These are phyloP conservation scores for Globisporangium canariense DNA, from an alignment of 352 stramenopile species.

Conservation along the genomic window DNA sequence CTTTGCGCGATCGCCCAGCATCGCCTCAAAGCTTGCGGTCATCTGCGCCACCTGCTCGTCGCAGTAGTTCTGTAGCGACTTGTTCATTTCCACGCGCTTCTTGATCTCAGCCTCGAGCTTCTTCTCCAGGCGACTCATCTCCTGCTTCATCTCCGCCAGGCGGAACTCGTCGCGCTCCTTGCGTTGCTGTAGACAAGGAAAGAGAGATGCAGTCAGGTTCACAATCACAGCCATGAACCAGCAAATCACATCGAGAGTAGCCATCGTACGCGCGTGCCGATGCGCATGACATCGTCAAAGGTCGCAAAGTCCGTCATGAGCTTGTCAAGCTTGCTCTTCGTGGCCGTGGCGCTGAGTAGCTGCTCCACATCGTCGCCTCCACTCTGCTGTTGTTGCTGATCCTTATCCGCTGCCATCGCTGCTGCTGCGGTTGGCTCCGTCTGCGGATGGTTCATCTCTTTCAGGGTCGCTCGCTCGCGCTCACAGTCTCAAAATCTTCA, in stretches of 20 bases:
- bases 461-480: neutral
- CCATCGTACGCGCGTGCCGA: slow-evolving; percentile 59
- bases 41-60: slow-evolving; percentile 87
- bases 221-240: neutral
- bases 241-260: neutral
- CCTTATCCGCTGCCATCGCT: neutral
- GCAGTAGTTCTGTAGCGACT: slow-evolving; percentile 89
- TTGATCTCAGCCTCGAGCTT: slow-evolving; percentile 92
- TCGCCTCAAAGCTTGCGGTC: slow-evolving; percentile 70
- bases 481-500: neutral
- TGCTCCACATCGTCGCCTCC: slow-evolving; percentile 11
- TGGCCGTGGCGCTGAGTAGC: slow-evolving; percentile 63
- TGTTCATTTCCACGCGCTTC: slow-evolving; percentile 93
- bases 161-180: slow-evolving; percentile 93
- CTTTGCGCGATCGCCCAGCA: slow-evolving; percentile 77
- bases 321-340: slow-evolving; percentile 77
- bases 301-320: slow-evolving; percentile 84
- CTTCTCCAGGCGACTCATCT: slow-evolving; percentile 89
- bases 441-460: neutral
- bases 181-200: slow-evolving; percentile 50
- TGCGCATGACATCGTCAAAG: slow-evolving; percentile 86
- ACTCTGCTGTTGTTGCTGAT: slow-evolving; percentile 9
- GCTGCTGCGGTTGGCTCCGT: neutral
- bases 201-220: neutral
- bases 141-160: slow-evolving; percentile 90